These are phyloP conservation scores for Clitoria ternatea DNA, from an alignment of 306 rosid genomes.

Conservation along the genomic window DNA sequence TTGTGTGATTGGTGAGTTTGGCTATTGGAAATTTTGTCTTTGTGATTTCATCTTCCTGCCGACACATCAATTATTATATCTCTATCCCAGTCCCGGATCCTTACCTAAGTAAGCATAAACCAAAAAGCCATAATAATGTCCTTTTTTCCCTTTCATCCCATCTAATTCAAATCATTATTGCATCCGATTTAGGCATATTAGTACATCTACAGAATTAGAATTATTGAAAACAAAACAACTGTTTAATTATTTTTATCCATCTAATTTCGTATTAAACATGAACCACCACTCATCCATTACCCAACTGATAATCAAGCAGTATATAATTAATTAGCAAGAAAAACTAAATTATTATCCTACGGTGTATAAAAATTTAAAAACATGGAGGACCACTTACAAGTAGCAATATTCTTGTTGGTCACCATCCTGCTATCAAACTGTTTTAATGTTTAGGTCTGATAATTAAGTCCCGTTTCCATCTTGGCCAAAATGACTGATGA, in stretches of 20 bases:
- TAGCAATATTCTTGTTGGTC: not conserved
- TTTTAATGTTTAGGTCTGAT: not conserved
- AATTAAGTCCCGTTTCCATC: not conserved
- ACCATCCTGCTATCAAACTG: not conserved
- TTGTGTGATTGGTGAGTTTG: not conserved
- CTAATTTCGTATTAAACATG: not conserved
- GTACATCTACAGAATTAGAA: not conserved
- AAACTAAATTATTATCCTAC: not conserved
- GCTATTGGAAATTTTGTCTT: not conserved
- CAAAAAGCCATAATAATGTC: not conserved
- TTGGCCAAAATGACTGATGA: not conserved
- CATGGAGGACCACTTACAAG: not conserved
- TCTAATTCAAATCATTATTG: not conserved
- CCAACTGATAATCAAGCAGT: not conserved
- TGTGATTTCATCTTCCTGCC: conserved; percentile 18
- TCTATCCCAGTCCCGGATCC: not conserved
- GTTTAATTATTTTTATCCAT: not conserved
- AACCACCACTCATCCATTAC: not conserved
- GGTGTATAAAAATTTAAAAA: not conserved
- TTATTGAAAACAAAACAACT: not conserved
- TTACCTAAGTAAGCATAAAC: not conserved
- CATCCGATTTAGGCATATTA: not conserved
- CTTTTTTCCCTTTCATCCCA: not conserved
- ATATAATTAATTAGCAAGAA: not conserved
- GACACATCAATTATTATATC: conserved; percentile 12